These are phyloP conservation scores for Aspergillus novofumigatus DNA, from an alignment of 2,329 filamentous ascomycete genomes.

Conservation along the genomic window DNA sequence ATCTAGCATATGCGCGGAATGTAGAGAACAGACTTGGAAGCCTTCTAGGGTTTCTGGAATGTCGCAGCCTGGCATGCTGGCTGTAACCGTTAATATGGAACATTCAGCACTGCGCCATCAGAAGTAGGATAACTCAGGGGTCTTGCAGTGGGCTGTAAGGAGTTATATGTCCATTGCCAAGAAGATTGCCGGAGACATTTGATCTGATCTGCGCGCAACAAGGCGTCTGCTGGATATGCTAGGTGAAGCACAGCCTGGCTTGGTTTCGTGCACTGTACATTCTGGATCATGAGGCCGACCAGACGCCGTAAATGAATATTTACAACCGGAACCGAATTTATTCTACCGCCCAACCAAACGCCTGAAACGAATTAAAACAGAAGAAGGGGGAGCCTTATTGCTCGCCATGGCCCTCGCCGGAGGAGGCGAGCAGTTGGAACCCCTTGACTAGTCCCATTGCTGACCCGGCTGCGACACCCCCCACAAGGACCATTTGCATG, in stretches of 20 bases:
- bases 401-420: slow-evolving; percentile 4
- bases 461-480: slow-evolving; percentile 36
- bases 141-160: neutral
- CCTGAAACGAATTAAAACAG: neutral
- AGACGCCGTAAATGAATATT: neutral
- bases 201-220: neutral
- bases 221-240: neutral
- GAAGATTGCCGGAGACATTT: neutral
- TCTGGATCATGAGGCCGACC: neutral
- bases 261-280: neutral
- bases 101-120: neutral
- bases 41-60: neutral
- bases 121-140: neutral
- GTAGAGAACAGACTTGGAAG: neutral
- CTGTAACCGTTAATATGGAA: neutral
- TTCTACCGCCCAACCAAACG: neutral
- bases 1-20: neutral
- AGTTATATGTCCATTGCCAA: neutral
- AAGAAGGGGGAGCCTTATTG: slow-evolving; percentile 2
- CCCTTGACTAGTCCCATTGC: slow-evolving; percentile 39
- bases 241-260: neutral
- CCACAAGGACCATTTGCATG: slow-evolving; percentile 39
- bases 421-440: slow-evolving; percentile 30
- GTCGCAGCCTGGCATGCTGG: neutral
- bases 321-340: neutral